phyloP scores from a whole-genome alignment of 495 filamentous ascomycete species.

The Cryomyces antarcticus region DNA sequence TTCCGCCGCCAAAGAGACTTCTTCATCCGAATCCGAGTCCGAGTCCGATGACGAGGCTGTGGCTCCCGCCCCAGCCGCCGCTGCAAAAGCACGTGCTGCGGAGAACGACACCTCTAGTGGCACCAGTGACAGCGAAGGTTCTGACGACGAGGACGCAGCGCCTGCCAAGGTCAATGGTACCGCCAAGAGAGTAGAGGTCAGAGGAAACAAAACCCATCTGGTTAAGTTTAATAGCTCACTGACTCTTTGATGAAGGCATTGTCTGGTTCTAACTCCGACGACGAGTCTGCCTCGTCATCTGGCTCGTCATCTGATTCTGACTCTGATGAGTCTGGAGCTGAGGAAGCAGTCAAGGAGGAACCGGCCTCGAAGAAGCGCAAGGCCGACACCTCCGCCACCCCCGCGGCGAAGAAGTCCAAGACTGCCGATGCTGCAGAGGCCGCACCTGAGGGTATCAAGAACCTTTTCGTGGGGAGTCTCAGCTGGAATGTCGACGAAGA shows the following conservation, averaged over 20 bases:
- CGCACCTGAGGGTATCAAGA: slow-evolving; percentile 36
- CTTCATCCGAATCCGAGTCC: slow-evolving; percentile 8
- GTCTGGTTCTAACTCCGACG: not conserved
- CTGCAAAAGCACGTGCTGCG: slow-evolving; percentile 18
- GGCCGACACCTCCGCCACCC: slow-evolving; percentile 44
- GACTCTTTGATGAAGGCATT: not conserved
- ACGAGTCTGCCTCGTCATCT: slow-evolving; percentile 11
- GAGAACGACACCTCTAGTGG: slow-evolving; percentile 19
- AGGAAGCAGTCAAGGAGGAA: slow-evolving; percentile 23
- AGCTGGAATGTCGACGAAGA: slow-evolving; percentile 93
- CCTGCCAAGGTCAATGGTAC: slow-evolving; percentile 18
- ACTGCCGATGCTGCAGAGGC: slow-evolving; percentile 25
- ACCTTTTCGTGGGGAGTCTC: slow-evolving; percentile 82
- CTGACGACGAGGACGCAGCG: slow-evolving; percentile 20
- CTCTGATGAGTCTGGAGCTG: slow-evolving; percentile 35
- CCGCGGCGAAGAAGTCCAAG: slow-evolving; percentile 71
- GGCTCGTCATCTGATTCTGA: slow-evolving; percentile 22
- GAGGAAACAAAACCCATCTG: too few relatives aligned
- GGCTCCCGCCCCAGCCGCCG: slow-evolving; percentile 9
- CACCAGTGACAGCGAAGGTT: slow-evolving; percentile 9
- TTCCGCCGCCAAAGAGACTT: slow-evolving; percentile 15
- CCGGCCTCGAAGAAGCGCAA: slow-evolving; percentile 68
- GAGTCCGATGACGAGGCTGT: slow-evolving; percentile 19
- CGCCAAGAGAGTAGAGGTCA: slow-evolving; percentile 6
- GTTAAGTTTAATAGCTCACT: not conserved